Base-by-base conservation (phyloP, 225 moss, liverwort and hornwort genomes). In the Lunularia cruciata region DNA sequence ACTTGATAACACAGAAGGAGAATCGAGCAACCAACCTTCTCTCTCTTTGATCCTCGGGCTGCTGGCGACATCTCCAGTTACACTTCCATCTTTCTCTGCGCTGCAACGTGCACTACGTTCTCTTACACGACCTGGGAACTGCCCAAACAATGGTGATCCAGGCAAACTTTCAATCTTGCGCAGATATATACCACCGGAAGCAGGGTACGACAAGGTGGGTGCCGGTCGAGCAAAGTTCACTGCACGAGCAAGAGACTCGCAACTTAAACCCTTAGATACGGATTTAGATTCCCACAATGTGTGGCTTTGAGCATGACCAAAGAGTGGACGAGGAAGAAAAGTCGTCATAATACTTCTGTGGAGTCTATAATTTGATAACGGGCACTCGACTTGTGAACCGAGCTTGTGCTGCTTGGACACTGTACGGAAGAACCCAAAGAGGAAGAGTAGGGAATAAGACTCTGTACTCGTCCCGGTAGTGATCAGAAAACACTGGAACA, bases 321-420 rank as follows among this genome's bases (percentile, higher is more conserved):
- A 30, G 45, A 1, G 14, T 6, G 57, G 32, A 64, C 13, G 30
- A 8, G 28, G 15, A 2, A 31, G 37, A 39, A 39, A 61, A n/a
- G 23, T 40, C 61, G 39, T 61, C 3, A 8, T 40, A 11, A 25
- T 23, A 9, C 61, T 57, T 4, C 14, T 30, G 25, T 9, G 0
- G 23, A 1, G 27, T 52, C 23, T 12, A 45, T 11, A 10, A 12
- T 31, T 31, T 47, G 12, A n/a, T n/a, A 19, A 65, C 36, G 67
- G 34, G 51, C 23, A 8, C n/a, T 6, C 25, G 43, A 40, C 27
- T 43, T 45, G 42, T 27, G 43, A 18, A 28, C 14, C 15, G 38
- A 63, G 63, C 63, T 31, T 3, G 45, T 63, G 27, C 43, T 42
- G 63, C 63, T 42, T 63, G 62, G 62, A 14, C 36, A 22, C 2